Evolutionary conservation across 306 rosid genomes (phyloP), one percentile per base, ranked within the genome.

Genomic region (Delonix regia): DNA sequence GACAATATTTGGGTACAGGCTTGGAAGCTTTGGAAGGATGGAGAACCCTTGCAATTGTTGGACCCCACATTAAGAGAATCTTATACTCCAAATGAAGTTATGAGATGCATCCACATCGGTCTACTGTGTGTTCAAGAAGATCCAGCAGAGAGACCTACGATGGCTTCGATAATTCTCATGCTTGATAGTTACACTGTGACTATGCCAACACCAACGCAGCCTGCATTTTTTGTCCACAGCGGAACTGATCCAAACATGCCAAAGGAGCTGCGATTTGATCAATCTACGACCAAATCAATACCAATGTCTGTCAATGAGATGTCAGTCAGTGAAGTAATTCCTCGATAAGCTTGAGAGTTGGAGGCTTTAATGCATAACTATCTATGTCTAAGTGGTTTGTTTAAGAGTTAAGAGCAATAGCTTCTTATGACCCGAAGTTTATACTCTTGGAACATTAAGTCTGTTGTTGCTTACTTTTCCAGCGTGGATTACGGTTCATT

Each of bases 261-360:
- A 45, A 13, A 8, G 1, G 45, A 8, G 1, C 22, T 55, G 39
- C 24, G 2, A 3, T 61, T 52, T 12, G 67, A 28, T 70, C 62
- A 69, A 74, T 69, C 81, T 45, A 25, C 79, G 49, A 67, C 21
- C 68, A 27, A 44, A 15, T 66, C 78, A n/a, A 11, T 11, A 22
- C 24, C 65, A 73, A 14, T 24, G 12, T 71, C 81, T 15, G 56
- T 71, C 56, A 80, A 80, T 36, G 83, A 66, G 47, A 55, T 42
- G 42, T 72, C 72, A 0, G 9, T 78, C 18, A 76, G 80, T 53
- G 84, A 84, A 57, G n/a, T 80, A 25, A 64, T 49, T 55, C 85
- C 81, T 60, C 30, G 85, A 55, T 82, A 76, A 42, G 64, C 28
- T 44, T 51, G 65, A 28, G 68, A 24, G 34, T 25, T 9, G 0